phyloP scores from a whole-genome alignment of 1,139 yeast species.

The Kodamaea derodonti region DNA sequence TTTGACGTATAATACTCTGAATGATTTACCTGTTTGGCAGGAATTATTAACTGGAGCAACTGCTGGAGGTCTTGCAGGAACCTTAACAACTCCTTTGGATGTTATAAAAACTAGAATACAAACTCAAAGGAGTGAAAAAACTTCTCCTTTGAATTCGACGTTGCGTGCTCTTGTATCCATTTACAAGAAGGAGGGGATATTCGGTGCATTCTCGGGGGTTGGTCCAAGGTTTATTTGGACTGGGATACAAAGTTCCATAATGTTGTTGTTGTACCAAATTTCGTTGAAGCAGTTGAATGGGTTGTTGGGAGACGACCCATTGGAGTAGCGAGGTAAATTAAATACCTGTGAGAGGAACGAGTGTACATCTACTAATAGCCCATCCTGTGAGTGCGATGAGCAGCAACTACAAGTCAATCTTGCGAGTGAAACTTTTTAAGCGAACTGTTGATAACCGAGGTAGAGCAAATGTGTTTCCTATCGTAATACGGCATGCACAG shows the following conservation, averaged over 20 bases:
- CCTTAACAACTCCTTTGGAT: conserved; percentile 77
- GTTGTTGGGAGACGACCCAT: too few relatives aligned
- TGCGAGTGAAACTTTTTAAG: too few relatives aligned
- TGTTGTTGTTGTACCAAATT: conserved; percentile 82
- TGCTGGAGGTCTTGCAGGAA: conserved; percentile 96
- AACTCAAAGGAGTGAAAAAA: conserved; percentile 33
- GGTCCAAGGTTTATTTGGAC: conserved; percentile 98
- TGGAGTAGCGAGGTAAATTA: too few relatives aligned
- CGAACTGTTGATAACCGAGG: too few relatives aligned
- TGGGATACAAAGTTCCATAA: conserved; percentile 88
- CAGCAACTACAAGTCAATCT: too few relatives aligned
- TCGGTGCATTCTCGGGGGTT: conserved; percentile 87
- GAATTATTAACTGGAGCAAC: conserved; percentile 89
- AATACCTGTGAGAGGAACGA: too few relatives aligned
- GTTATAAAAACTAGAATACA: conserved; percentile 93
- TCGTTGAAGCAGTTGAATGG: conserved; percentile 41
- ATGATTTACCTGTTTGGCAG: conserved; percentile 50
- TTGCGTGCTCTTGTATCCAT: conserved; percentile 61
- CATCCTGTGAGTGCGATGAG: too few relatives aligned
- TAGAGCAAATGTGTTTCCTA: too few relatives aligned
- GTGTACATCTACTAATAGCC: too few relatives aligned
- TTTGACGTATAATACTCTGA: conserved; percentile 31
- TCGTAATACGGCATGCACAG: too few relatives aligned
- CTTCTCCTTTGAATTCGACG: conserved; percentile 49
- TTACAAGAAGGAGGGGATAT: conserved; percentile 68